Evolutionary conservation across 2,329 filamentous ascomycete species (phyloP), one percentile per base, ranked within the genome.

Genomic region (Diaporthe batatas): DNA sequence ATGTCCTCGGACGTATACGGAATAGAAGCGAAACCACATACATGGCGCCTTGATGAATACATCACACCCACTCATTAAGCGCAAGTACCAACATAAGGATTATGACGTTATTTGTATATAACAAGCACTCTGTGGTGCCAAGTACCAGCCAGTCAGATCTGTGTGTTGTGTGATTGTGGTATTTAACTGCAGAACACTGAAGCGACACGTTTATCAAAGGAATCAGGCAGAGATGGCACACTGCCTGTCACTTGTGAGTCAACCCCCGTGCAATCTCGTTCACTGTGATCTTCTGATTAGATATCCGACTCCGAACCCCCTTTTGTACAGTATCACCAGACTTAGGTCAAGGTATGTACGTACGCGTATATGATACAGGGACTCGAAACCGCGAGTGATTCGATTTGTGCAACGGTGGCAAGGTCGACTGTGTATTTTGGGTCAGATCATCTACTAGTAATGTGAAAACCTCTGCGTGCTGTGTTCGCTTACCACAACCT

Each of bases 171-270:
- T 12, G 49, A 16, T 25, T 8, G 6, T 51, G 44, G 14, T 32
- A 21, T 65, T n/a, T 7, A 65, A 36, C 14, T 51, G n/a, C 62
- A 65, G 4, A 65, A 65, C 44, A 65, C 62, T 39, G 62, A 65
- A 21, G 62, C 29, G 18, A 65, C 62, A 65, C 44, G 36, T 18
- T 65, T 51, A 18, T 65, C 62, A 53, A 65, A 65, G 14, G 62
- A 51, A 36, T 65, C 44, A 51, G 23, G 44, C 32, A 65, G 29
- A 2, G 7, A 36, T 7, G 62, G 44, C 44, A 65, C 62, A 18
- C 62, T 6, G 29, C 62, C 62, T 34, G 62, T 65, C 21, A 65
- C 62, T 65, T 51, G 62, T 11, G 62, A 36, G 11, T 65, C 62
- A 21, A 10, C 12, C 4, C 44, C 44, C 12, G 44, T 65, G 47